Conservation (phyloP, 2,329 filamentous ascomycete genomes). For the Lachnellula subtilissima region DNA sequence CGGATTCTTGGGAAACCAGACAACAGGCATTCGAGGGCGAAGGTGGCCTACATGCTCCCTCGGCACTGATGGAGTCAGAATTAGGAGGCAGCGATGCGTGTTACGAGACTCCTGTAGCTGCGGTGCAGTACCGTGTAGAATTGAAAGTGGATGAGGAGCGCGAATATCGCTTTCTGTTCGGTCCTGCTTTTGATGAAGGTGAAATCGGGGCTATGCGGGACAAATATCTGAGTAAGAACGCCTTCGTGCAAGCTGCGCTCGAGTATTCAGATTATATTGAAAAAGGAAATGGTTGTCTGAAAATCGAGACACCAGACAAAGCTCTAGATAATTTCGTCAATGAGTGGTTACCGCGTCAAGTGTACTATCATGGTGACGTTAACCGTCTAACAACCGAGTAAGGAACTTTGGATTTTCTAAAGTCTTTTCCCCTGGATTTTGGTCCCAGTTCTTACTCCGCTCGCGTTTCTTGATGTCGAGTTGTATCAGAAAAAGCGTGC, state of each 20-base stretch:
- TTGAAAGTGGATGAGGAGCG: slow-evolving; percentile 37
- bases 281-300: slow-evolving; percentile 45
- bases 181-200: slow-evolving; percentile 47
- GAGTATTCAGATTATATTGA: slow-evolving; percentile 49
- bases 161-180: slow-evolving; percentile 51
- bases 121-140: slow-evolving; percentile 46
- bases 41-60: slow-evolving; percentile 49
- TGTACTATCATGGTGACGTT: slow-evolving; percentile 55
- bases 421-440: neutral
- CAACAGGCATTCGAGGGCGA: slow-evolving; percentile 52
- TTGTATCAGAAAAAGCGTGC: too few relatives aligned
- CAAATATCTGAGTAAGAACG: slow-evolving; percentile 46
- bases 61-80: slow-evolving; percentile 36
- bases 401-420: neutral
- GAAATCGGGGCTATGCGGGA: slow-evolving; percentile 43
- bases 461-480: too few relatives aligned
- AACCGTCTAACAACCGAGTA: slow-evolving; percentile 52
- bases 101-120: slow-evolving; percentile 51
- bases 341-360: slow-evolving; percentile 53
- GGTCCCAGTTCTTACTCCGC: too few relatives aligned
- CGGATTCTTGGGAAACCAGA: slow-evolving; percentile 48
- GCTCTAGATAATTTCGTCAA: slow-evolving; percentile 54
- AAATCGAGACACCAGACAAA: slow-evolving; percentile 50
- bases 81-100: slow-evolving; percentile 45
- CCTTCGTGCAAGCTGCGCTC: slow-evolving; percentile 40